phyloP scores from a whole-genome alignment of 2,329 filamentous ascomycete genomes.

The Aspergillus sojae region DNA sequence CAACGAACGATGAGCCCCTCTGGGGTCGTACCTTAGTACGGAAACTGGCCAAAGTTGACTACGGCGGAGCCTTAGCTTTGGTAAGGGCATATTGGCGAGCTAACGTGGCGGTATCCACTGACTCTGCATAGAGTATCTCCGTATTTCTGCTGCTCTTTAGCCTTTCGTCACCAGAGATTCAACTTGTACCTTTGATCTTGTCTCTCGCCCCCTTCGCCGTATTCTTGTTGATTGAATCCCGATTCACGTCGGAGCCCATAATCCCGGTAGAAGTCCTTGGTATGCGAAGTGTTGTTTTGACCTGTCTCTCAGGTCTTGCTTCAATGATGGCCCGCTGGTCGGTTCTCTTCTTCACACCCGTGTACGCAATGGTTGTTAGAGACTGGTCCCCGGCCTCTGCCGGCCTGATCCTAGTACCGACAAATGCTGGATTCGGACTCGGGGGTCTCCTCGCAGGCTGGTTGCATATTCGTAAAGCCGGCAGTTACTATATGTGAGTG shows the following conservation, averaged over 20 bases:
- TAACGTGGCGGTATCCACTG: not conserved
- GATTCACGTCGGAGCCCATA: conserved; percentile 68
- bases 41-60: conserved; percentile 72
- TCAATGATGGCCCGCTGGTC: conserved; percentile 82
- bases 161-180: conserved; percentile 66
- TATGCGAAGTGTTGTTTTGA: conserved; percentile 70
- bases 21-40: conserved; percentile 42
- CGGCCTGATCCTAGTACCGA: conserved; percentile 77
- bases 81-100: conserved; percentile 44
- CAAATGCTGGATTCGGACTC: conserved; percentile 75
- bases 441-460: conserved; percentile 74
- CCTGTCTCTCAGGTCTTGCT: conserved; percentile 73
- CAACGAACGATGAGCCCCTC: conserved; percentile 39
- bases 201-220: conserved; percentile 61
- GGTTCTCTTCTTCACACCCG: conserved; percentile 77
- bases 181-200: conserved; percentile 60
- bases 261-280: conserved; percentile 72
- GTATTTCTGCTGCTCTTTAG: conserved; percentile 74
- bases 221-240: conserved; percentile 65
- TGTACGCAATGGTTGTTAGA: conserved; percentile 76
- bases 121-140: conserved; percentile 54
- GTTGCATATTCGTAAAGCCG: conserved; percentile 72
- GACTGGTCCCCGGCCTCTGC: conserved; percentile 70
- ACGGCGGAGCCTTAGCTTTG: conserved; percentile 69
- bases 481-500: conserved; percentile 69